Evolutionary conservation across 345 rosid genomes (phyloP).

Genomic region (Kandelia obovata): DNA sequence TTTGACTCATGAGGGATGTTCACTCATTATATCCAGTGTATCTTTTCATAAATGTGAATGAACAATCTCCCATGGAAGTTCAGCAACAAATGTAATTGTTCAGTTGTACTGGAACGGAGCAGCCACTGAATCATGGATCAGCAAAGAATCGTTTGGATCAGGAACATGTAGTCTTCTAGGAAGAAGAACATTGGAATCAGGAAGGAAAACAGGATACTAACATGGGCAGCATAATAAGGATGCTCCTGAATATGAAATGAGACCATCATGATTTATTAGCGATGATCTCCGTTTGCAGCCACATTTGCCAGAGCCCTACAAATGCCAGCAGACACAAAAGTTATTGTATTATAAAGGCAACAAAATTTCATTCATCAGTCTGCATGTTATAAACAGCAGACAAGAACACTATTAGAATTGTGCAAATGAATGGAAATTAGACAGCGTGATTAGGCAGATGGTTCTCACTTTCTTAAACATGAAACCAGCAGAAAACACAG

Average conservation of each 20-base stretch:
- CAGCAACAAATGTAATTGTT: conserved; percentile 11
- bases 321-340: conserved; percentile 9
- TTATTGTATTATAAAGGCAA: too few species aligned
- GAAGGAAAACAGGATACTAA: conserved; percentile 18
- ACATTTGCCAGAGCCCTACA: conserved; percentile 54
- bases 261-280: conserved; percentile 29
- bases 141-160: conserved; percentile 14
- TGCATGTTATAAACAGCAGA: background rate
- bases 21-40: too few species aligned
- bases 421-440: background rate
- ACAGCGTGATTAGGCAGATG: conserved; percentile 21
- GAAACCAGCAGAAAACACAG: too few species aligned
- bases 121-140: conserved; percentile 16
- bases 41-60: too few species aligned
- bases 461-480: background rate
- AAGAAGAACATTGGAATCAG: conserved; percentile 22
- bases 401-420: background rate
- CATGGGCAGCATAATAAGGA: background rate
- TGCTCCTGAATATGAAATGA: too few species aligned
- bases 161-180: conserved; percentile 21
- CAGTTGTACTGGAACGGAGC: conserved; percentile 4
- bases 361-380: too few species aligned
- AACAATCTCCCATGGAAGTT: conserved; percentile 12
- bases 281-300: conserved; percentile 40
- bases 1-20: conserved; percentile 22